Evolutionary conservation across 345 rosid genomes (phyloP).

Genomic region (Microthlaspi erraticum): DNA sequence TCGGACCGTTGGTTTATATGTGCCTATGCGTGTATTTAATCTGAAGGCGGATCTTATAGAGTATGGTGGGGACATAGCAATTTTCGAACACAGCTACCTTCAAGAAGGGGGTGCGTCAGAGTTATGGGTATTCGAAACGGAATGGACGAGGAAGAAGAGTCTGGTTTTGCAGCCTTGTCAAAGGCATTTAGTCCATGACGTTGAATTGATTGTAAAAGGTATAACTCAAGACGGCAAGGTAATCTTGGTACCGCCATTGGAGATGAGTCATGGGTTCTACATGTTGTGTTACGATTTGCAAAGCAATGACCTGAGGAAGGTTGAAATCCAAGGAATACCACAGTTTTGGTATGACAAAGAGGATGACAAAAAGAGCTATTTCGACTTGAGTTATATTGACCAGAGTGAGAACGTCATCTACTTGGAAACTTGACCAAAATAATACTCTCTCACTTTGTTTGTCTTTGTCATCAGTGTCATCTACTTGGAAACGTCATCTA

Average conservation of each 20-base stretch:
- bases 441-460: neutral
- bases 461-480: too few species aligned
- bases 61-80: slow-evolving; percentile 2
- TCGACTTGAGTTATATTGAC: slow-evolving; percentile 13
- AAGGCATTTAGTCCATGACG: slow-evolving; percentile 19
- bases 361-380: neutral
- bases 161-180: slow-evolving; percentile 24
- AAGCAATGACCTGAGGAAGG: slow-evolving; percentile 15
- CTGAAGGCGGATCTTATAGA: neutral
- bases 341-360: slow-evolving; percentile 7
- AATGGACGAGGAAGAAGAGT: neutral
- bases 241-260: slow-evolving; percentile 19
- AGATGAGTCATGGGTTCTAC: slow-evolving; percentile 8
- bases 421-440: slow-evolving; percentile 12
- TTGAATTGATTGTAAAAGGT: neutral
- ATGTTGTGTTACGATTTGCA: slow-evolving; percentile 16
- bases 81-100: neutral
- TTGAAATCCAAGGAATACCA: slow-evolving; percentile 28
- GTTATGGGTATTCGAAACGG: slow-evolving; percentile 1
- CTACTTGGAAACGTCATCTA: too few species aligned
- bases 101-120: neutral
- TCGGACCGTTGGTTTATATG: too few species aligned
- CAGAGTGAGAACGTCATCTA: neutral
- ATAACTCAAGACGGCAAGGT: slow-evolving; percentile 22
- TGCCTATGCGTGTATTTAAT: neutral